Base-by-base conservation (phyloP, 1,284 basidiomycete genomes). In the Pseudozyma sp. region DNA sequence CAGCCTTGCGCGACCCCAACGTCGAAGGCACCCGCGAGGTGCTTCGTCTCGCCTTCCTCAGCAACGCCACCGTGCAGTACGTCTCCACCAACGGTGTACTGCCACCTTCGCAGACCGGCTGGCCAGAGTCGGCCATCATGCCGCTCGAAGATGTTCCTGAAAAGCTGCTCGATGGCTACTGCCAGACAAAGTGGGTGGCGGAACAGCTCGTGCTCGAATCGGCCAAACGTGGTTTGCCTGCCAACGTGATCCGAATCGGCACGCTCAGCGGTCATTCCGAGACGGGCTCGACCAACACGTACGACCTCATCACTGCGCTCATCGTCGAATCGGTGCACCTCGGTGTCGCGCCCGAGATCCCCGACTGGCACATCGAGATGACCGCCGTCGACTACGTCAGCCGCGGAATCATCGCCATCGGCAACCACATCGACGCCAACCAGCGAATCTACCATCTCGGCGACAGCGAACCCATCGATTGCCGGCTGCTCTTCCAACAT, bases 141-240 rank as follows among this genome's bases (percentile, higher is more conserved):
- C 75, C 70, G 13, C 54, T 82, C 37, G 77, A 84, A 16, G 67
- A 82, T 55, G 81, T 84, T 17, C 77, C 77, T 0, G 80, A 77
- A 17, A 80, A 81, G 56, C 65, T 85, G 43, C 72, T 81, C 43
- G 83, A 85, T 56, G 84, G 84, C 9, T 85, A 85, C 69, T 81
- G 84, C 19, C 84, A 85, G 74, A 84, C 81, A 48, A 85, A 85
- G 64, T 85, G 84, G 84, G 84, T 85, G 9, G 80, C 84, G 30
- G 84, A 85, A 55, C 79, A 79, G 72, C 77, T 85, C 11, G 81
- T 81, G 31, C 53, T 74, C 19, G 79, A 84, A 37, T 78, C 83
- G 16, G 60, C 68, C 17, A 64, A 65, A 35, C 77, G 84, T 14
- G 84, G 84, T 5, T 57, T 85, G 40, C 78, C 81, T 10, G 83